A percentile compares a stretch with the other conserved stretches of the same genome.
Evolutionary conservation across 1,284 basidiomycete genomes (phyloP).

Genomic region (Gymnopus androsaceus): DNA sequence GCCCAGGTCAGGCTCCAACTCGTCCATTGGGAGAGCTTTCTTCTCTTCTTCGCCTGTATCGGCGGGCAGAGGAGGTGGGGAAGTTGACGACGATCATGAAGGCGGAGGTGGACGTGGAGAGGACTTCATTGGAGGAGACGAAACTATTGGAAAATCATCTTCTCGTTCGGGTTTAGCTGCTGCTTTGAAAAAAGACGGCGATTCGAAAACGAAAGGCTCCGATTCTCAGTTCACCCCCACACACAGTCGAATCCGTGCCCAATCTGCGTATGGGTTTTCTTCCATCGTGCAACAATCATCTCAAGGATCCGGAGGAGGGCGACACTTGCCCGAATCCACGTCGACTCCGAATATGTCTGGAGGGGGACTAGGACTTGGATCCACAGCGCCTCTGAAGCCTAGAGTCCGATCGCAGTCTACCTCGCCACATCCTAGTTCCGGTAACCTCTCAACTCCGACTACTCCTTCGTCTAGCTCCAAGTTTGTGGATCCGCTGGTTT

Average conservation of each 20-base stretch:
- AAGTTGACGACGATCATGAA: constrained; percentile 32
- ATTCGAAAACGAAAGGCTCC: constrained; percentile 1
- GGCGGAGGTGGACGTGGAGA: constrained; percentile 30
- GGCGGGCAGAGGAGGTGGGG: constrained; percentile 22
- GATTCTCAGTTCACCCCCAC: constrained; percentile 26
- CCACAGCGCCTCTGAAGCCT: constrained; percentile 3
- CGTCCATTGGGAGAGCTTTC: constrained; percentile 39
- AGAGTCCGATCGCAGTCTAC: constrained; percentile 3
- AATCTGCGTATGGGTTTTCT: constrained; percentile 51
- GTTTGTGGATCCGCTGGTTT: constrained; percentile 74
- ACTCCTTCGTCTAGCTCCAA: constrained; percentile 25
- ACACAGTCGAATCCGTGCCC: constrained; percentile 45
- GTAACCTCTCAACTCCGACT: not conserved
- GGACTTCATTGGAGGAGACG: constrained; percentile 40
- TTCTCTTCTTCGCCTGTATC: constrained; percentile 41
- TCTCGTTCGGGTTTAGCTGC: constrained; percentile 25
- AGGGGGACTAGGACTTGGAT: not conserved
- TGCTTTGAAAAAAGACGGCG: constrained; percentile 17
- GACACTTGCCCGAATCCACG: not conserved
- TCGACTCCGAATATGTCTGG: not conserved
- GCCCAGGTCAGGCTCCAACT: constrained; percentile 22
- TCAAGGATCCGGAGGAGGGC: not conserved
- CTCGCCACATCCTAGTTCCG: constrained; percentile 3
- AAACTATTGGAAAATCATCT: constrained; percentile 64
- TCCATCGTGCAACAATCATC: constrained; percentile 30